phyloP scores from a whole-genome alignment of 495 filamentous ascomycete genomes.

The Aspergillus egyptiacus region DNA sequence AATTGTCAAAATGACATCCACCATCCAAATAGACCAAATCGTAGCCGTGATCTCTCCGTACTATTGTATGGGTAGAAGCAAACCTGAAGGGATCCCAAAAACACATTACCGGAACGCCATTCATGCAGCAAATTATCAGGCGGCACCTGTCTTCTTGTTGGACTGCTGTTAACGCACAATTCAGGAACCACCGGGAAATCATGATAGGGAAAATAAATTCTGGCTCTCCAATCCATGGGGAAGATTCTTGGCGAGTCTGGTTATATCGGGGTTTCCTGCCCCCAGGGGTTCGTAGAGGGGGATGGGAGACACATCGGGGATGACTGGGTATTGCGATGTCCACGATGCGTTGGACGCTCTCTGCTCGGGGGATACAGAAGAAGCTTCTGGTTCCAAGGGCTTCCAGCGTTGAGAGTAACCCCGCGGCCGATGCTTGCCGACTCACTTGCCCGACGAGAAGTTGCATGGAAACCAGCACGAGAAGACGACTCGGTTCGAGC shows the following conservation, averaged over 20 bases:
- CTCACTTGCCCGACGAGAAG: constrained; percentile 16
- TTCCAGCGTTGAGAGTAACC: background rate
- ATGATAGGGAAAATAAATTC: too few species aligned
- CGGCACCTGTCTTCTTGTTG: background rate
- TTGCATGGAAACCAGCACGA: background rate
- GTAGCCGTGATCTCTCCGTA: background rate
- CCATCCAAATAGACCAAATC: background rate
- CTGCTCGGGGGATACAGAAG: constrained; percentile 9
- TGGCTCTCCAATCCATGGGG: background rate
- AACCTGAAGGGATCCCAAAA: background rate
- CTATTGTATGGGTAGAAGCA: background rate
- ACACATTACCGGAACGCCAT: background rate
- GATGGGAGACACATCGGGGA: constrained; percentile 18
- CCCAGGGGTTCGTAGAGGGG: constrained; percentile 3
- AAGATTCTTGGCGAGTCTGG: background rate
- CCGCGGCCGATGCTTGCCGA: background rate
- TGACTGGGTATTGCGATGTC: constrained; percentile 21
- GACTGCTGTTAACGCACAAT: background rate
- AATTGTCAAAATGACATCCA: constrained; percentile 1
- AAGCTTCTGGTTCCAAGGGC: constrained; percentile 12
- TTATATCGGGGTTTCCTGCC: too few species aligned
- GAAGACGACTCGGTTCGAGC: constrained; percentile 6
- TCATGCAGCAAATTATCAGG: background rate
- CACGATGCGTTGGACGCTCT: background rate
- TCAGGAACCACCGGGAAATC: too few species aligned